Percentiles rank a stretch among this genome's conserved stretches.
Conservation (phyloP, 2,329 filamentous ascomycete genomes). For the Fusarium vanettenii region DNA sequence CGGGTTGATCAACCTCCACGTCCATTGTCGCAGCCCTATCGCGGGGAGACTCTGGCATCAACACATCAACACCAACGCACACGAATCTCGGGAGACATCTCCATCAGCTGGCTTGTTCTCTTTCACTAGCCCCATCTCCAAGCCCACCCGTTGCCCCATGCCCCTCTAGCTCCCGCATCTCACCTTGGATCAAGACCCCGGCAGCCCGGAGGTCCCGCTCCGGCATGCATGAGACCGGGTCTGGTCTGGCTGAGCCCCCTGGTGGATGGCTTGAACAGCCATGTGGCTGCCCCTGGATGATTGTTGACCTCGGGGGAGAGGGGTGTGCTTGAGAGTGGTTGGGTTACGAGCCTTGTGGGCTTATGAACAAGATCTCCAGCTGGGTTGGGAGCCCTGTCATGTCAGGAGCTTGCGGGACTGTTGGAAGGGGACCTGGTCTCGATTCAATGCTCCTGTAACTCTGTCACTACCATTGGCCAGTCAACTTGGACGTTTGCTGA, state of each 20-base stretch:
- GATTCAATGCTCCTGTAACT: not conserved
- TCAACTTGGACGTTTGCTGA: not conserved
- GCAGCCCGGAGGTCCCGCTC: slow-evolving; percentile 13
- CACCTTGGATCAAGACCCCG: slow-evolving; percentile 11
- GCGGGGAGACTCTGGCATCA: not conserved
- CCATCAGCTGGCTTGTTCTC: not conserved
- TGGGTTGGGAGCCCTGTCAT: not conserved
- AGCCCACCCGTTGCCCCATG: not conserved
- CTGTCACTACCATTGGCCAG: slow-evolving; percentile 6
- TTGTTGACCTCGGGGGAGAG: not conserved
- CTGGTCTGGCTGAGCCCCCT: slow-evolving; percentile 7
- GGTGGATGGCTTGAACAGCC: not conserved
- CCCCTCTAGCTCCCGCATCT: not conserved
- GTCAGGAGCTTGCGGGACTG: not conserved
- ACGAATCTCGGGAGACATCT: not conserved
- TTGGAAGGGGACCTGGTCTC: not conserved
- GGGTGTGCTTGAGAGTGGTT: slow-evolving; percentile 9
- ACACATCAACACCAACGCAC: not conserved
- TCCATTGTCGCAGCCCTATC: slow-evolving; percentile 13
- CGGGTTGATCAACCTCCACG: not conserved
- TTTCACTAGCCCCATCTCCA: not conserved
- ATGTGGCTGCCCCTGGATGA: slow-evolving; percentile 5
- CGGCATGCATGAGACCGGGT: slow-evolving; percentile 3
- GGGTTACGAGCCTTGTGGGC: slow-evolving; percentile 16
- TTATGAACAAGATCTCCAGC: slow-evolving; percentile 2